These are phyloP conservation scores for Batrachochytrium dendrobatidis DNA, from an alignment of 371 early-diverging fungal species.

Conservation along the genomic window DNA sequence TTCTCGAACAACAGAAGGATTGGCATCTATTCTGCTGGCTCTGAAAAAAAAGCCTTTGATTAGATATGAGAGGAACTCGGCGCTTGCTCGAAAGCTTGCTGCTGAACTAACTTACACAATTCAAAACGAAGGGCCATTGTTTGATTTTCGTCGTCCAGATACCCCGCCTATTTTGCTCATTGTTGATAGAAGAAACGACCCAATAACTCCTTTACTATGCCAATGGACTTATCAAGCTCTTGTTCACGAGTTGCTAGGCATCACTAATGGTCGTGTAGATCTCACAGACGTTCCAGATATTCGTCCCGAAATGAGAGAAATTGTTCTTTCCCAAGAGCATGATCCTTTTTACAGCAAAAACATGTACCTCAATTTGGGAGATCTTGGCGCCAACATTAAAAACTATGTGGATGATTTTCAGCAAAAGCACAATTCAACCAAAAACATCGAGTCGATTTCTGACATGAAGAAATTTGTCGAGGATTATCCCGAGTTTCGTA, in stretches of 20 bases:
- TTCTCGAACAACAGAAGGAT: conserved; percentile 66
- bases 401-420: conserved; percentile 90
- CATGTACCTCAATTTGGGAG: conserved; percentile 88
- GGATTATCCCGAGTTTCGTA: conserved; percentile 93
- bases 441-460: conserved; percentile 84
- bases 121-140: conserved; percentile 71
- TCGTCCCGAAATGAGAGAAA: conserved; percentile 77
- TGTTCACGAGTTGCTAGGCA: conserved; percentile 95
- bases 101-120: conserved; percentile 72
- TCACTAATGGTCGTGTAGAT: conserved; percentile 90
- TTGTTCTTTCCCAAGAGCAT: conserved; percentile 71
- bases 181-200: conserved; percentile 93
- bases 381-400: conserved; percentile 89
- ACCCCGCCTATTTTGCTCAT: conserved; percentile 84
- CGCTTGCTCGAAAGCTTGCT: conserved; percentile 74
- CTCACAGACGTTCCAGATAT: conserved; percentile 75
- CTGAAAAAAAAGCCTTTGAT: conserved; percentile 86
- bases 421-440: conserved; percentile 73
- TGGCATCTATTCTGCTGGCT: conserved; percentile 68
- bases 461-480: conserved; percentile 98
- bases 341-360: conserved; percentile 86
- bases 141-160: conserved; percentile 72
- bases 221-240: conserved; percentile 99
- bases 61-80: conserved; percentile 72
- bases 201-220: conserved; percentile 91